Evolutionary conservation across 2,329 filamentous ascomycete genomes (phyloP), one percentile per base, ranked within the genome.

Genomic region (Domatiomyces catenatus): DNA sequence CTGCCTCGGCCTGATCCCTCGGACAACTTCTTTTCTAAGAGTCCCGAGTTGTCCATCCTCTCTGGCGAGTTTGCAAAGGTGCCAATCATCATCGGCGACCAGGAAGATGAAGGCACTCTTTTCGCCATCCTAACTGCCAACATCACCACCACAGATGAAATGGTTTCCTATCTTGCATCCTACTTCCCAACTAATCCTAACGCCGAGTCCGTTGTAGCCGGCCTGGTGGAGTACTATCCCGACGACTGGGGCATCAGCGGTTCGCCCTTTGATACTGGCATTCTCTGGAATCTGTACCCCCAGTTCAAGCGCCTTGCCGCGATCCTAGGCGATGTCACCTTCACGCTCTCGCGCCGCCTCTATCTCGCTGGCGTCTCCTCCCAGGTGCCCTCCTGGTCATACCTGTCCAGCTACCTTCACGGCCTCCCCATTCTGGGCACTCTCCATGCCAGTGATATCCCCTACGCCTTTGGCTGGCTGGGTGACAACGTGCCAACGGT

Each of bases 21-120:
- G 2, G 81, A 82, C 24, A 73, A 62, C 1, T 72, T 74, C 3
- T 71, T 88, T 7, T 73, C 77, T 0, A 69, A 75, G 1, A 83
- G 77, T 5, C 80, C 83, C 0, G 83, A 89, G 0, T 50, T 73
- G 0, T 68, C 85, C 3, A 67, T 75, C 1, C 50, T 58, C 2
- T 59, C 63, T 0, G 78, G 80, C 12, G 71, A 72, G 54, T 81
- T 77, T 55, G 73, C 78, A 6, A 70, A 72, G 10, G 74, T 82
- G 0, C 79, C 79, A 1, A 74, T 81, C 61, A 81, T 83, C 50
- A 75, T 84, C 42, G 84, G 85, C 43, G 76, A 86, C 61, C 83
- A 87, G 64, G 84, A 89, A 68, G 85, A 90, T 61, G 84, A 90
- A 64, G 84, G 84, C 17, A 87, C 84, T 0, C 65, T 89, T 1